These are phyloP conservation scores for Leccinum boreale DNA, from an alignment of 768 basidiomycete genomes.

Conservation along the genomic window DNA sequence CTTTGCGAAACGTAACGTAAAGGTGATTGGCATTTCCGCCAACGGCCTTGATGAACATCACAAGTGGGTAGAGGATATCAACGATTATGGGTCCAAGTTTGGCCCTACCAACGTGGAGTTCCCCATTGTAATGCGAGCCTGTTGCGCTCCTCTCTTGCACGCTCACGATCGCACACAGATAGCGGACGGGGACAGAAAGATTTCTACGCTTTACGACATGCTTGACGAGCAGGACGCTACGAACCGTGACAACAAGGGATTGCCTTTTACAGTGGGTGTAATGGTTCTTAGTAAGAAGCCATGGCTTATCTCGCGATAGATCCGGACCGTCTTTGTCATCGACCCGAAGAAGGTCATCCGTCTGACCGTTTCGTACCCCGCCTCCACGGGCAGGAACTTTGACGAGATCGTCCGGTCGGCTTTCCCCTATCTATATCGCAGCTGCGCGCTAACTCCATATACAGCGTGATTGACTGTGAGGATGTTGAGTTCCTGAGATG, in stretches of 20 bases:
- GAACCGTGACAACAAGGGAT: constrained; percentile 79
- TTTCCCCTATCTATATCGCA: background rate
- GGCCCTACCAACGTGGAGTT: constrained; percentile 77
- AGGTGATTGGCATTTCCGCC: constrained; percentile 91
- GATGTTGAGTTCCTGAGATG: constrained; percentile 22
- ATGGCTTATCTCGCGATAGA: constrained; percentile 37
- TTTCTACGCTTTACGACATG: constrained; percentile 92
- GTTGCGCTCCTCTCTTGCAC: background rate
- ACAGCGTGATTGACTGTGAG: constrained; percentile 70
- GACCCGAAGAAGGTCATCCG: constrained; percentile 97
- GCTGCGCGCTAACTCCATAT: constrained; percentile 7
- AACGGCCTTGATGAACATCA: constrained; percentile 84
- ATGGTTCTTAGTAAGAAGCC: background rate
- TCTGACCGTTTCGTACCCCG: constrained; percentile 87
- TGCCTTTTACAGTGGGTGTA: constrained; percentile 80
- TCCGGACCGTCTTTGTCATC: constrained; percentile 96
- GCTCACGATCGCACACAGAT: constrained; percentile 50
- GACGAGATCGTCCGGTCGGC: constrained; percentile 59
- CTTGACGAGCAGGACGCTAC: constrained; percentile 93
- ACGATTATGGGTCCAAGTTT: constrained; percentile 67
- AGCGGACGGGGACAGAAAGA: constrained; percentile 83
- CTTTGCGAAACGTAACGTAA: constrained; percentile 85
- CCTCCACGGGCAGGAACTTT: constrained; percentile 94
- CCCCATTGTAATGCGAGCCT: constrained; percentile 66
- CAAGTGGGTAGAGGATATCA: constrained; percentile 88